Conservation (phyloP, 2,329 filamentous ascomycete genomes). For the Ceratocystis cubensis region DNA sequence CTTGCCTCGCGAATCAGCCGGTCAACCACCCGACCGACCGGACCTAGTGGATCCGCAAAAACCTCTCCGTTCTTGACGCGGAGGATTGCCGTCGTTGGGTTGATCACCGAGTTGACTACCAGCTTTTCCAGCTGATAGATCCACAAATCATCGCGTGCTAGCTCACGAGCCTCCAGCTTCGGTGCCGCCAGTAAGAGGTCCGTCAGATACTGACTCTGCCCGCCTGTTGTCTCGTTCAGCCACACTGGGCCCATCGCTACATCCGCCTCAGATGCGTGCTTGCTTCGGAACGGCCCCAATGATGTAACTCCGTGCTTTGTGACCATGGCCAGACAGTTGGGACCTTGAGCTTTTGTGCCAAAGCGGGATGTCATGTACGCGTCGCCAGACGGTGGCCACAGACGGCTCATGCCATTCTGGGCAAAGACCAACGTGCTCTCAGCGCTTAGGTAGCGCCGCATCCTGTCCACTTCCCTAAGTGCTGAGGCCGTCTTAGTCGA, state of each 20-base stretch:
- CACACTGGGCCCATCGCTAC: slow-evolving; percentile 38
- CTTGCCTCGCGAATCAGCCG: slow-evolving; percentile 62
- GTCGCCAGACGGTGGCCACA: slow-evolving; percentile 42
- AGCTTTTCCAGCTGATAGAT: slow-evolving; percentile 73
- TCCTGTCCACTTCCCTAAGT: slow-evolving; percentile 43
- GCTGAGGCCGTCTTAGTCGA: slow-evolving; percentile 62
- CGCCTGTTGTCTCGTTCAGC: slow-evolving; percentile 23
- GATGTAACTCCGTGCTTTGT: slow-evolving; percentile 46
- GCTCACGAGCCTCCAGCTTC: slow-evolving; percentile 32
- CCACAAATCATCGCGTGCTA: slow-evolving; percentile 37
- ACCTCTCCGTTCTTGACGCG: slow-evolving; percentile 67
- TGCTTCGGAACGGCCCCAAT: slow-evolving; percentile 37
- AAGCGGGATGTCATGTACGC: slow-evolving; percentile 35
- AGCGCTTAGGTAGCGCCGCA: slow-evolving; percentile 49
- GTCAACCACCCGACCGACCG: slow-evolving; percentile 49
- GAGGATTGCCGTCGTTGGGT: slow-evolving; percentile 71
- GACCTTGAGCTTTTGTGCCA: slow-evolving; percentile 30
- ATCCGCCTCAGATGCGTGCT: slow-evolving; percentile 40
- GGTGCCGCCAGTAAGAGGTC: slow-evolving; percentile 33
- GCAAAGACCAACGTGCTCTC: slow-evolving; percentile 66
- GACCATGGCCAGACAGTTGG: slow-evolving; percentile 60
- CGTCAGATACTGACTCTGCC: slow-evolving; percentile 30
- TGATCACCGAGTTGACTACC: slow-evolving; percentile 66
- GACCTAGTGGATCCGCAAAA: slow-evolving; percentile 39
- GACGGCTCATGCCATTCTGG: slow-evolving; percentile 74